Evolutionary conservation across 352 stramenopile species (phyloP).

Genomic region (Blastocystis sp.): DNA sequence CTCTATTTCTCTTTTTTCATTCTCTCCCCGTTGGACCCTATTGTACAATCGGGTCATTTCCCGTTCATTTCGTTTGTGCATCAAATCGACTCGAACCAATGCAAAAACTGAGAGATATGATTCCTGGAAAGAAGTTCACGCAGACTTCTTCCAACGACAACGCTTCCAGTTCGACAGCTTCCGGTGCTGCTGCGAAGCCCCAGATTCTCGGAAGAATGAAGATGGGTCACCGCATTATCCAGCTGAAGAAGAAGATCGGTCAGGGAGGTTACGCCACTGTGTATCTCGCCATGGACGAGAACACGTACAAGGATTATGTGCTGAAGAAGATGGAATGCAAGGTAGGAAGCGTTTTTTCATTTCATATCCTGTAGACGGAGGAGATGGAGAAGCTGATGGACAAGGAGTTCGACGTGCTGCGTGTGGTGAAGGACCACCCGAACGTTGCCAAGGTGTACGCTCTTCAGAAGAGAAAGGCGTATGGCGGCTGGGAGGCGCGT

Average conservation of each 20-base stretch:
- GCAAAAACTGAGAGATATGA: background rate
- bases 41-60: too few relatives aligned
- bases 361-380: conserved; percentile 2
- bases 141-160: background rate
- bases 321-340: conserved; percentile 56
- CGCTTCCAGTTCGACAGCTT: background rate
- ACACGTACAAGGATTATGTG: conserved; percentile 12
- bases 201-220: conserved; percentile 11
- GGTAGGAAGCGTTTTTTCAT: background rate
- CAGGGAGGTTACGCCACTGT: conserved; percentile 50
- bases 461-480: conserved; percentile 38
- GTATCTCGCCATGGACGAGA: conserved; percentile 29
- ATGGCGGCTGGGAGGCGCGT: background rate
- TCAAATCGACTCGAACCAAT: too few relatives aligned
- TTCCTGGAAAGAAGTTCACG: background rate
- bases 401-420: conserved; percentile 33
- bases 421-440: conserved; percentile 24
- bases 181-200: background rate
- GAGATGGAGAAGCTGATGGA: conserved; percentile 51
- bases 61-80: too few relatives aligned
- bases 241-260: conserved; percentile 55
- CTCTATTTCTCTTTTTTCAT: too few relatives aligned
- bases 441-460: conserved; percentile 38
- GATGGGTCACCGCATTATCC: conserved; percentile 21
- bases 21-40: too few relatives aligned